A percentile compares a stretch with the other conserved stretches of the same genome.
Conservation (phyloP, 768 basidiomycete genomes). For the Favolaschia claudopus region DNA sequence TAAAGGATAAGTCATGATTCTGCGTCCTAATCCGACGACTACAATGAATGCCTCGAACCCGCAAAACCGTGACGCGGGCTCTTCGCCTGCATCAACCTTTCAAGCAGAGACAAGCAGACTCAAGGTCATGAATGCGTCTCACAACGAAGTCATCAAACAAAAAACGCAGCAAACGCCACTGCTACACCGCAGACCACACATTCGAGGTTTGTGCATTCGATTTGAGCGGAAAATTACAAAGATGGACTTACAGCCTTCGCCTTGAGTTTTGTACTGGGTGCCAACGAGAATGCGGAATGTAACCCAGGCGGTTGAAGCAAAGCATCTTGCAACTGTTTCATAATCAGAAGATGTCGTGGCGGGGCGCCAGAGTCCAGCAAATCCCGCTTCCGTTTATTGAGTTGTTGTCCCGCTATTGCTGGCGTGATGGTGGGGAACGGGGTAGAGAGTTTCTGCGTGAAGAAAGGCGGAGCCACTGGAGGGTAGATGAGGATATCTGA, state of each 20-base stretch:
- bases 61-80: too few relatives aligned
- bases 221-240: not conserved
- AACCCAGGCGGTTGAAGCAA: too few relatives aligned
- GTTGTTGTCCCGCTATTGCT: not conserved
- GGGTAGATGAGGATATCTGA: not conserved
- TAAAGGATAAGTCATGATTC: too few relatives aligned
- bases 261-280: conserved; percentile 17
- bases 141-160: too few relatives aligned
- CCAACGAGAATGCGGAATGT: not conserved
- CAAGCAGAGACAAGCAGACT: too few relatives aligned
- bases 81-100: too few relatives aligned
- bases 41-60: too few relatives aligned
- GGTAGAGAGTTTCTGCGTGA: not conserved
- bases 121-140: too few relatives aligned
- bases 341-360: too few relatives aligned
- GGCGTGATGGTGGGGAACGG: conserved; percentile 2
- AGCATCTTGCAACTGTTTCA: too few relatives aligned
- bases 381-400: conserved; percentile 9
- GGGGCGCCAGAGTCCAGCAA: conserved; percentile 1
- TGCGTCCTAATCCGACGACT: not conserved
- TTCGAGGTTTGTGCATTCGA: too few relatives aligned
- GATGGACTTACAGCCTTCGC: conserved; percentile 21
- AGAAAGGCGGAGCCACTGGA: not conserved
- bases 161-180: not conserved
- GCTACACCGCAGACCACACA: not conserved